Percentiles rank a stretch among this genome's conserved stretches.
Conservation (phyloP, 345 rosid genomes). For the Crucihimalaya himalaica region DNA sequence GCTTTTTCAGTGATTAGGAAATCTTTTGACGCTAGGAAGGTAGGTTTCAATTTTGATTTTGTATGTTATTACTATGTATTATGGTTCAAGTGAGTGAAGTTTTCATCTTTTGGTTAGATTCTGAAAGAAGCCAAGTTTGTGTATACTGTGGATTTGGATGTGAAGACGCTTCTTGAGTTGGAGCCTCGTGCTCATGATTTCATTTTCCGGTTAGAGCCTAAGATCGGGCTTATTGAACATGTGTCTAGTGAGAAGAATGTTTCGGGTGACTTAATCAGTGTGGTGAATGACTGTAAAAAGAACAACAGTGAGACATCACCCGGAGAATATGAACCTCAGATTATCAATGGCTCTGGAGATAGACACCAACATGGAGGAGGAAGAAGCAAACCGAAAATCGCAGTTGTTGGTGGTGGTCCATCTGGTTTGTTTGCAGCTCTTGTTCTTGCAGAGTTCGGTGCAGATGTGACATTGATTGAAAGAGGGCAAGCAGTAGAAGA, state of each 20-base stretch:
- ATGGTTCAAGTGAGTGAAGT: conserved; percentile 23
- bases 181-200: conserved; percentile 91
- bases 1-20: conserved; percentile 80
- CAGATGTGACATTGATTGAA: conserved; percentile 86
- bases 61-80: not conserved
- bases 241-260: conserved; percentile 43
- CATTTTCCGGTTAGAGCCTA: conserved; percentile 68
- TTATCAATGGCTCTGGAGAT: conserved; percentile 30
- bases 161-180: conserved; percentile 62
- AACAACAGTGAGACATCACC: conserved; percentile 19
- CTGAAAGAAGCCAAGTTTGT: conserved; percentile 89
- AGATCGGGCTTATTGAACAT: conserved; percentile 72
- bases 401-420: conserved; percentile 91
- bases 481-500: conserved; percentile 95
- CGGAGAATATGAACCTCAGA: conserved; percentile 27
- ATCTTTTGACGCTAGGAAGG: conserved; percentile 97
- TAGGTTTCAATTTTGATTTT: conserved; percentile 25
- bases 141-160: conserved; percentile 87
- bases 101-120: conserved; percentile 49
- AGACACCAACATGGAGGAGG: conserved; percentile 33
- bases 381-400: conserved; percentile 58
- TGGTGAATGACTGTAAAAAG: conserved; percentile 53
- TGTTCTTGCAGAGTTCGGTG: conserved; percentile 94
- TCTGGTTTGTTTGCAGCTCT: conserved; percentile 93
- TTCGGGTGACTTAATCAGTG: conserved; percentile 58